Evolutionary conservation across 2,329 filamentous ascomycete species (phyloP), one percentile per base, ranked within the genome.

Genomic region (Massarina eburnea): DNA sequence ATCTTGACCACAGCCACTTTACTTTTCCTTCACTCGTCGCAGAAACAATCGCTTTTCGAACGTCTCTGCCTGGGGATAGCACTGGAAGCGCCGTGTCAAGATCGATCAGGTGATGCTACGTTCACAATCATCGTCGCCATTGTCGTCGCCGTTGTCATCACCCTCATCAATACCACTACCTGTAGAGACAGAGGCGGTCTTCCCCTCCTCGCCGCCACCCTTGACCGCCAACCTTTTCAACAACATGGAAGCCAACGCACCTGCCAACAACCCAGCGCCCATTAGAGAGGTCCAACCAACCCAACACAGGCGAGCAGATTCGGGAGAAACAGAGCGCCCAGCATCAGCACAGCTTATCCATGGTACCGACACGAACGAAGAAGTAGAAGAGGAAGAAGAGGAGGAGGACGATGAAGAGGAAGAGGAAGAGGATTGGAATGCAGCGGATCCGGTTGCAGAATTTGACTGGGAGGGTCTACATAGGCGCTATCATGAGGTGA

Each of bases 381-480:
- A 53, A 15, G 44, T 48, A 19, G 20, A 37, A 21, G 47, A 51
- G 7, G 47, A 59, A 7, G 42, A 52, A 4, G 32, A 48, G 7
- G 43, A 55, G 17, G 18, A 35, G 3, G 41, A 48, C 8, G 41
- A 48, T 20, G 45, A 49, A 6, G 45, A 47, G 12, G 45, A 45
- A 10, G 36, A 36, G n/a, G 46, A 58, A 1, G 55, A 61, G 4
- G 56, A 62, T 8, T 24, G 42, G 14, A 62, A 67, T 19, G 64
- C 67, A 8, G 61, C 59, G 5, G 49, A 60, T 8, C 43, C 46
- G 21, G 60, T 89, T 49, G 70, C 73, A 36, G 43, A 72, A 61
- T 90, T 88, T 60, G 82, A 91, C 69, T 96, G 91, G 91, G 76
- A 84, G 2, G 80, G 85, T n/a, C 84, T 96, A 24, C 79, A 91